Evolutionary conservation across 768 basidiomycete genomes (phyloP).

Genomic region (Boletellus sp.): DNA sequence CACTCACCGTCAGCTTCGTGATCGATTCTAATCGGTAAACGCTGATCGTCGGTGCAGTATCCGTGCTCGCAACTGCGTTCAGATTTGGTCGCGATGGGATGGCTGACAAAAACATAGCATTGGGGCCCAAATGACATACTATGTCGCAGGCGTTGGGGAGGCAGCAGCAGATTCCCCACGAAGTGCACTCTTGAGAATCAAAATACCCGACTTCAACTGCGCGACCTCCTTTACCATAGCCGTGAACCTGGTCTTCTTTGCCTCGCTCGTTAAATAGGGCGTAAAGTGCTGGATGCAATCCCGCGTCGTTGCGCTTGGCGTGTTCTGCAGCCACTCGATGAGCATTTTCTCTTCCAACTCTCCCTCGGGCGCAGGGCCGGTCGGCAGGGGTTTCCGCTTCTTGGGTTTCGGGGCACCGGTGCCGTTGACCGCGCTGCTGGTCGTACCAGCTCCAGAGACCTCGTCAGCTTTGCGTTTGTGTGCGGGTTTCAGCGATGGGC

Average conservation of each 20-base stretch:
- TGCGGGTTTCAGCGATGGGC: constrained; percentile 33
- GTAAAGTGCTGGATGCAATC: constrained; percentile 81
- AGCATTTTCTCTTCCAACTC: constrained; percentile 65
- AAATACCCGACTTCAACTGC: constrained; percentile 59
- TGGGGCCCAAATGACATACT: constrained; percentile 17
- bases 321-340: constrained; percentile 71
- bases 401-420: constrained; percentile 43
- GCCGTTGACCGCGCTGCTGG: constrained; percentile 14
- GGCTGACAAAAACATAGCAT: constrained; percentile 13
- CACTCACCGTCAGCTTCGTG: constrained; percentile 11
- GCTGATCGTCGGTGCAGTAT: not conserved
- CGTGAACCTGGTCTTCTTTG: constrained; percentile 74
- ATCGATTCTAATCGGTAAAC: not conserved
- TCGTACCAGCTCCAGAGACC: constrained; percentile 21
- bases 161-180: constrained; percentile 28
- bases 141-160: constrained; percentile 23
- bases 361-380: constrained; percentile 42
- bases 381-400: constrained; percentile 47
- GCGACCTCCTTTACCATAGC: constrained; percentile 78
- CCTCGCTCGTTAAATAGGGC: constrained; percentile 64
- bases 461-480: constrained; percentile 63
- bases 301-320: constrained; percentile 66
- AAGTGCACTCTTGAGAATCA: constrained; percentile 50
- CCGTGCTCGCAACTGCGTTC: constrained; percentile 5
- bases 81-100: constrained; percentile 18